Evolutionary conservation across 1,139 yeast species (phyloP), one percentile per base, ranked within the genome.

Genomic region (Geotrichum macrosporum): DNA sequence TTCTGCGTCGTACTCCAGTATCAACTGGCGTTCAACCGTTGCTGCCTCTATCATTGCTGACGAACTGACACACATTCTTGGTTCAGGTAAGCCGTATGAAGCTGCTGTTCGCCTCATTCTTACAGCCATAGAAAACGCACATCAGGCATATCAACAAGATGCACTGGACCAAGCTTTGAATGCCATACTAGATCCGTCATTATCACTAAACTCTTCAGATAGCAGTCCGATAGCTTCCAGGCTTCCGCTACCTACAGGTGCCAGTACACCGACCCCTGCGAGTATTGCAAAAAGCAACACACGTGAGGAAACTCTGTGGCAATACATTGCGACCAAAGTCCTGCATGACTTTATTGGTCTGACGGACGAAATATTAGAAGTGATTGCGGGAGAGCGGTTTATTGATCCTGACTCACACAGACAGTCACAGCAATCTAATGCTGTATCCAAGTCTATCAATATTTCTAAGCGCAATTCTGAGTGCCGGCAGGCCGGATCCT

Each of bases 311-410:
- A 26, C 40, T 2, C 21, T 20, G 2, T 56, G 59, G 59, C 51
- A 51, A 34, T 40, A 46, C 16, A 44, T 57, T 26, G 50, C 51
- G 6, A 51, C 52, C 35, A 50, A 51, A 26, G 54, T 56, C 12
- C 41, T 59, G 29, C 50, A 53, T 18, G 60, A 56, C 41, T 55
- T 61, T 35, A 56, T 62, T 33, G 63, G 64, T 18, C 52, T 63
- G 35, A 62, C 62, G 41, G 68, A 65, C 46, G 57, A 59, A 41
- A 59, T 64, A 1, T 47, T 64, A 37, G 66, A 63, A 46, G 55
- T 65, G 27, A 53, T 65, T 16, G 56, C 62, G 35, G 64, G 64
- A 12, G 57, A 54, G 34, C 54, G 59, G 29, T 57, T 54, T 33
- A 39, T 53, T 15, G 59, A 54, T 29, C 50, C 54, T 3, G 38